These are phyloP conservation scores for Gossypium australe DNA, from an alignment of 345 rosid genomes.

Conservation along the genomic window DNA sequence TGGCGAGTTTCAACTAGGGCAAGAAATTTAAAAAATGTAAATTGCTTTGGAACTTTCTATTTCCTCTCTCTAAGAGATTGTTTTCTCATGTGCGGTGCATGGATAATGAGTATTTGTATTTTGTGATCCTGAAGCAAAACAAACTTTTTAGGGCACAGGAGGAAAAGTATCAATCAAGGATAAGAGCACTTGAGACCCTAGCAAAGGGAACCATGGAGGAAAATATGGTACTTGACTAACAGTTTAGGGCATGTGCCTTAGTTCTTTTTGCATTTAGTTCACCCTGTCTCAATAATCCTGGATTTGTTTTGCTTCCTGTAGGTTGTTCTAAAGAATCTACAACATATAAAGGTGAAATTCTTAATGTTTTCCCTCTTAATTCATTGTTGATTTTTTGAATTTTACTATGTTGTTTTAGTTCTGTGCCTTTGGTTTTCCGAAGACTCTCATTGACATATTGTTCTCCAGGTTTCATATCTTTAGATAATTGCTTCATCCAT, in stretches of 20 bases:
- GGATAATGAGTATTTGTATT: conserved; percentile 21
- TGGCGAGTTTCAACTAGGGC: conserved; percentile 67
- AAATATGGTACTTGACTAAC: conserved; percentile 50
- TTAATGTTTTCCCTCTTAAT: background rate
- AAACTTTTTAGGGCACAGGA: conserved; percentile 54
- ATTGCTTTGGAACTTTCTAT: conserved; percentile 12
- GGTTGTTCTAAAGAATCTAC: conserved; percentile 44
- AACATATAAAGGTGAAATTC: conserved; percentile 41
- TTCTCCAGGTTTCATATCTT: background rate
- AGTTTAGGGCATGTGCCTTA: conserved; percentile 16
- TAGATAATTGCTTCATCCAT: background rate
- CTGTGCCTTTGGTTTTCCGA: background rate
- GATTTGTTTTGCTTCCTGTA: conserved; percentile 18
- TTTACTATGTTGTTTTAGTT: background rate
- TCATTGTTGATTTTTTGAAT: background rate
- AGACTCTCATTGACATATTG: background rate
- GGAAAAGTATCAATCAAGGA: conserved; percentile 70
- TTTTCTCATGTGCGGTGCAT: conserved; percentile 14
- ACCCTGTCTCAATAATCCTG: background rate
- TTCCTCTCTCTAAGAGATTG: background rate
- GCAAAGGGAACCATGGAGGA: conserved; percentile 68
- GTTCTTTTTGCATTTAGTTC: conserved; percentile 5
- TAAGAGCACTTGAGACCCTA: conserved; percentile 72
- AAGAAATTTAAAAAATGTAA: conserved; percentile 71
- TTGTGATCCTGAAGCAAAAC: conserved; percentile 60